phyloP scores from a whole-genome alignment of 148 eudicot species.

The Silene uniflora region DNA sequence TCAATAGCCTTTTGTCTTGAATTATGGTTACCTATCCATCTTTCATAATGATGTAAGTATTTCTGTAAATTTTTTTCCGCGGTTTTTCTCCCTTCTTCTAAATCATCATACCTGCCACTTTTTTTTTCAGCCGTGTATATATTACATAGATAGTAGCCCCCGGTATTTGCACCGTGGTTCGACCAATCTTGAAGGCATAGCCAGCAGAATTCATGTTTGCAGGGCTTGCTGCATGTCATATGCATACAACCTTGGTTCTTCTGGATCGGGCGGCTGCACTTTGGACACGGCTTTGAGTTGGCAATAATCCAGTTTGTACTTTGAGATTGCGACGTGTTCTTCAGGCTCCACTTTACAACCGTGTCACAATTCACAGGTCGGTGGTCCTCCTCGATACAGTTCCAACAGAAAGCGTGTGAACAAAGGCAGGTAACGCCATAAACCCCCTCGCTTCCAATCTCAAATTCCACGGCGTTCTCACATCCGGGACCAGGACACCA shows the following conservation, averaged over 20 bases:
- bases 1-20: slow-evolving; percentile 54
- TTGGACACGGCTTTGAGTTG: slow-evolving; percentile 64
- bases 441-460: slow-evolving; percentile 27
- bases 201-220: slow-evolving; percentile 63
- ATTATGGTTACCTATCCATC: slow-evolving; percentile 33
- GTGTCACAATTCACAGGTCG: slow-evolving; percentile 20
- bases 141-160: slow-evolving; percentile 51
- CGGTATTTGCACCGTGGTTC: slow-evolving; percentile 42
- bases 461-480: slow-evolving; percentile 56
- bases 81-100: slow-evolving; percentile 29
- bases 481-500: slow-evolving; percentile 82
- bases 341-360: slow-evolving; percentile 15
- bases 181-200: slow-evolving; percentile 53
- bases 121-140: slow-evolving; percentile 40
- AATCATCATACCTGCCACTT: slow-evolving; percentile 33
- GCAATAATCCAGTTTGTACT: slow-evolving; percentile 50
- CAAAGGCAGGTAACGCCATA: slow-evolving; percentile 19
- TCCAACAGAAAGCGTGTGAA: slow-evolving; percentile 25
- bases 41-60: slow-evolving; percentile 39
- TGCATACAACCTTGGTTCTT: slow-evolving; percentile 70
- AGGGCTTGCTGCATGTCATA: slow-evolving; percentile 46
- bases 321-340: slow-evolving; percentile 32
- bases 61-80: slow-evolving; percentile 35
- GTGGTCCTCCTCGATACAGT: slow-evolving; percentile 21
- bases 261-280: slow-evolving; percentile 63